Percentiles rank a stretch among this genome's conserved stretches.
Conservation (phyloP, 164 flowering plant genomes). For the Sextonia rubra region DNA sequence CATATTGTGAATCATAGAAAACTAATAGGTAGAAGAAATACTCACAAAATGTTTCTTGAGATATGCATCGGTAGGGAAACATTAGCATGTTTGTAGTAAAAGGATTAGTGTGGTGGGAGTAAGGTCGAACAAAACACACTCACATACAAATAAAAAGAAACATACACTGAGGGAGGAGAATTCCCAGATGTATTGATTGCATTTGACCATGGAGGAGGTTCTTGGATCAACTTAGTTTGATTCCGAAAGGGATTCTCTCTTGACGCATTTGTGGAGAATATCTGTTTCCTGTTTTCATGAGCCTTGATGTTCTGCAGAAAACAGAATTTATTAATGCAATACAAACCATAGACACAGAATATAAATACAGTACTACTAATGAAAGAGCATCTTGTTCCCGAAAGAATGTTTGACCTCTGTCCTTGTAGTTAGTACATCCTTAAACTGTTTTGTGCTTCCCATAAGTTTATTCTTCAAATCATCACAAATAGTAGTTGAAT, state of each 20-base stretch:
- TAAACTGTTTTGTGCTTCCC: constrained; percentile 76
- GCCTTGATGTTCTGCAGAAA: constrained; percentile 74
- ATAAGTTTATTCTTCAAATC: constrained; percentile 76
- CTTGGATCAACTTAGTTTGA: constrained; percentile 32
- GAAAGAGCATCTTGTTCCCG: not conserved
- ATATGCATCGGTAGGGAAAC: no score
- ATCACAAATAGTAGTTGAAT: constrained; percentile 74
- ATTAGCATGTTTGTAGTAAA: no score
- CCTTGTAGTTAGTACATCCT: constrained; percentile 73
- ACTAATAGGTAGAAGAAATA: no score
- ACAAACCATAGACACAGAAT: not conserved
- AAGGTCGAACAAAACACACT: no score
- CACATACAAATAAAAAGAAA: constrained; percentile 1
- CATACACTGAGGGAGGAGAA: constrained; percentile 42
- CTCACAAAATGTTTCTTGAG: no score
- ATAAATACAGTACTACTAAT: not conserved
- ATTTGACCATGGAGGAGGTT: constrained; percentile 85
- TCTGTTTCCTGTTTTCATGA: constrained; percentile 75
- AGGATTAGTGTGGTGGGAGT: no score
- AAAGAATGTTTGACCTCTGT: constrained; percentile 46
- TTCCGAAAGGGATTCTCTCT: constrained; percentile 53
- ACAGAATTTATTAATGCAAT: not conserved
- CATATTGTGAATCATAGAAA: no score
- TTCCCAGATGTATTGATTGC: constrained; percentile 36
- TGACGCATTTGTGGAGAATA: constrained; percentile 62